These are phyloP conservation scores for Blumeria hordei DNA, from an alignment of 2,329 filamentous ascomycete genomes.

Conservation along the genomic window DNA sequence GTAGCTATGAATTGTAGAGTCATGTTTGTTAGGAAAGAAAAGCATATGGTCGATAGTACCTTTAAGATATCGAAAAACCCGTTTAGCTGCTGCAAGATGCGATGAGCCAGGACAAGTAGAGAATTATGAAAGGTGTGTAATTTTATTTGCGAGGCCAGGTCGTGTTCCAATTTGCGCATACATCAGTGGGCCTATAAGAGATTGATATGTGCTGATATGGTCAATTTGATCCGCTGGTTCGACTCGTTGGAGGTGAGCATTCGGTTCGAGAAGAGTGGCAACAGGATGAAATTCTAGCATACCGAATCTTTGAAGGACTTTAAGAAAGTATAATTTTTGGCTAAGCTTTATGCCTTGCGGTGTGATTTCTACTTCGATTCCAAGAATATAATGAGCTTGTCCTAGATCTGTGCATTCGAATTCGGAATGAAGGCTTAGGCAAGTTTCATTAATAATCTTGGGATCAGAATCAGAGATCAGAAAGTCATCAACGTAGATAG, in stretches of 20 bases:
- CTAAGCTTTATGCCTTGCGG: neutral
- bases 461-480: no score
- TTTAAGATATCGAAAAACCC: neutral
- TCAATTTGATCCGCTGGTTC: neutral
- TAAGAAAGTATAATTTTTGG: neutral
- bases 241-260: neutral
- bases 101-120: neutral
- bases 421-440: neutral
- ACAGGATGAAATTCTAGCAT: neutral
- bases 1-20: neutral
- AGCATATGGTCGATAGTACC: neutral
- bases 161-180: no score
- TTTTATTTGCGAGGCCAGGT: no score
- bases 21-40: neutral
- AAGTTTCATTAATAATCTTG: no score
- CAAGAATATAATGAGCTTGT: neutral
- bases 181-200: no score
- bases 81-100: neutral
- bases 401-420: neutral
- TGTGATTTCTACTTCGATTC: neutral
- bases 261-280: neutral
- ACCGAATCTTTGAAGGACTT: neutral
- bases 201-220: neutral
- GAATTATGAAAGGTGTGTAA: no score
- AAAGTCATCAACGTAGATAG: no score